phyloP scores from a whole-genome alignment of 805 yeast genomes.

The Candida gorgasii region DNA sequence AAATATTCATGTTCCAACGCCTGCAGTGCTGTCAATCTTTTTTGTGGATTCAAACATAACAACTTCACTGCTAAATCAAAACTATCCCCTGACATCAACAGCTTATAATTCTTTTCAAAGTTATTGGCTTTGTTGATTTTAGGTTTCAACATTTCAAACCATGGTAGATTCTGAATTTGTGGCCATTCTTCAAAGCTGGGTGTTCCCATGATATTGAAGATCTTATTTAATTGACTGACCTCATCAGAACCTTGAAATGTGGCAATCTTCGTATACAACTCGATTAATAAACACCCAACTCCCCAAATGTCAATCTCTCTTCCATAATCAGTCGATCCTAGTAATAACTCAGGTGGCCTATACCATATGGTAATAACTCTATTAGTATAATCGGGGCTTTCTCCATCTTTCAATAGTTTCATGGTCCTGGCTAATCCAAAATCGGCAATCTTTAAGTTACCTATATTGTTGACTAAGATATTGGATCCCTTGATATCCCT shows the following conservation, averaged over 20 bases:
- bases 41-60: conserved; percentile 66
- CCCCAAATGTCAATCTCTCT: conserved; percentile 97
- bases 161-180: conserved; percentile 72
- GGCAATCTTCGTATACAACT: conserved; percentile 72
- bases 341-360: conserved; percentile 89
- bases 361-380: conserved; percentile 97
- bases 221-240: conserved; percentile 73
- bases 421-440: conserved; percentile 80
- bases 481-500: conserved; percentile 84
- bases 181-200: conserved; percentile 80
- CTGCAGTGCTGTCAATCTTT: conserved; percentile 64
- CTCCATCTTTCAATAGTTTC: conserved; percentile 53
- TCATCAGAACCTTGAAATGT: conserved; percentile 89
- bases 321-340: conserved; percentile 90
- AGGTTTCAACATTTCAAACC: conserved; percentile 87
- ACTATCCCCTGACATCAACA: conserved; percentile 51
- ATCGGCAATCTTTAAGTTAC: conserved; percentile 72
- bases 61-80: conserved; percentile 66
- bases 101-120: conserved; percentile 33
- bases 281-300: conserved; percentile 86
- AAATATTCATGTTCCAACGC: conserved; percentile 75
- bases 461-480: conserved; percentile 61
- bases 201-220: conserved; percentile 84
- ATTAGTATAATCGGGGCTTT: conserved; percentile 83
- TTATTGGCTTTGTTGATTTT: conserved; percentile 32